Base-by-base conservation (phyloP, 148 eudicot species). In the Fallopia convolvulus region DNA sequence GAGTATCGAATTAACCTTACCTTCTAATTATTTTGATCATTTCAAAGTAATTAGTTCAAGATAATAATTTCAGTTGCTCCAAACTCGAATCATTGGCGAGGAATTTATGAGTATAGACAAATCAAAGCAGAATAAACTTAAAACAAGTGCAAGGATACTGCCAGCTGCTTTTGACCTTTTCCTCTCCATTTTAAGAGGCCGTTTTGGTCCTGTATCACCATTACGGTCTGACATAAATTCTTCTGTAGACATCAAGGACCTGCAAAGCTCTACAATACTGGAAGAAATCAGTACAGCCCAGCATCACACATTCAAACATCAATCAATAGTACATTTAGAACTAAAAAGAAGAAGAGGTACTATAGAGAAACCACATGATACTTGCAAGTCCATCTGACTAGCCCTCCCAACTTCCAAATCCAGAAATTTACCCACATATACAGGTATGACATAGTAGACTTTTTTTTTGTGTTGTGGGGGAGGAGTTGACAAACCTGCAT, bases 141-240 rank as follows among this genome's bases (percentile, higher is more conserved):
- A 50, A 40, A 40, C n/a, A 63, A 53, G 75, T 50, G 47, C 11
- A 77, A 88, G 91, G 91, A 89, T 89, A 91, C 97, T 78, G 73
- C 84, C 83, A 70, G 79, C 79, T 76, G 82, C 80, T 53, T 11
- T 74, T 55, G 70, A 77, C 83, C 87, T 91, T 75, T 89, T 91
- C 58, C 86, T 84, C 81, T 84, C 93, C 81, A 84, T 91, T 80
- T 81, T 83, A 12, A 87, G 87, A 76, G 89, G 89, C 82, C 85
- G 88, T 75, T 83, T 85, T 32, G 80, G 81, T 77, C 82, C 84
- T n/a, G 55, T 76, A 66, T 81, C 81, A 72, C 82, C 77, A 52
- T 84, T 83, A 79, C 77, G 81, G 82, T 88, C 87, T 48, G 83
- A 33, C 46, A 79, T 77, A 80, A 76, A 73, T 40, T 80, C 97